Evolutionary conservation across 2,329 filamentous ascomycete genomes (phyloP).

Genomic region (Pseudogymnoascus sp.): DNA sequence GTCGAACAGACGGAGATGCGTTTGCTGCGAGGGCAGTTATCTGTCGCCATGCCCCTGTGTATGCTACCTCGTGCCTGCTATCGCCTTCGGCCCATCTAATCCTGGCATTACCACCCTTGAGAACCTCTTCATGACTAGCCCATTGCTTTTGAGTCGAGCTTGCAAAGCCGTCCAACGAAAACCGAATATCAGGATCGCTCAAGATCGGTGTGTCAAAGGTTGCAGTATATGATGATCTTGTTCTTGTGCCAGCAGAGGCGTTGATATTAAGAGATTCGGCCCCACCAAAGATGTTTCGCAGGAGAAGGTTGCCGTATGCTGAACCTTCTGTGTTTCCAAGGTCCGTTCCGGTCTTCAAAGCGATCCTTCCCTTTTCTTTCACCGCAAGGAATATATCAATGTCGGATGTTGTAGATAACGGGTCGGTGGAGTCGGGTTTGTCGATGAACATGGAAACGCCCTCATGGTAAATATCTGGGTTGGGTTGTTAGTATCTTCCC

Average conservation of each 20-base stretch:
- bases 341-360: conserved; percentile 90
- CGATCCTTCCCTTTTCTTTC: conserved; percentile 71
- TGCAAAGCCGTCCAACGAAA: conserved; percentile 72
- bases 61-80: conserved; percentile 69
- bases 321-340: conserved; percentile 90
- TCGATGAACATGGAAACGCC: conserved; percentile 78
- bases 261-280: conserved; percentile 85
- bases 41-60: conserved; percentile 80
- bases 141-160: conserved; percentile 84
- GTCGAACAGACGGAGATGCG: conserved; percentile 74
- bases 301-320: conserved; percentile 77
- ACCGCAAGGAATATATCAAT: conserved; percentile 73
- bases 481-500: conserved; percentile 31
- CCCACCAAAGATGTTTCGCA: conserved; percentile 90
- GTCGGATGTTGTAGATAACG: conserved; percentile 65
- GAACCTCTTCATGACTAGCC: conserved; percentile 86
- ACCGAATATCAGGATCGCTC: conserved; percentile 72
- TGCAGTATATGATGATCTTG: conserved; percentile 83
- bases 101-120: conserved; percentile 70
- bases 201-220: conserved; percentile 75
- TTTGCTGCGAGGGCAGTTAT: conserved; percentile 67
- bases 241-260: conserved; percentile 81
- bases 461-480: conserved; percentile 74
- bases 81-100: conserved; percentile 64
- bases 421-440: conserved; percentile 59